phyloP scores from a whole-genome alignment of 345 rosid species.

The Citrus glauca region DNA sequence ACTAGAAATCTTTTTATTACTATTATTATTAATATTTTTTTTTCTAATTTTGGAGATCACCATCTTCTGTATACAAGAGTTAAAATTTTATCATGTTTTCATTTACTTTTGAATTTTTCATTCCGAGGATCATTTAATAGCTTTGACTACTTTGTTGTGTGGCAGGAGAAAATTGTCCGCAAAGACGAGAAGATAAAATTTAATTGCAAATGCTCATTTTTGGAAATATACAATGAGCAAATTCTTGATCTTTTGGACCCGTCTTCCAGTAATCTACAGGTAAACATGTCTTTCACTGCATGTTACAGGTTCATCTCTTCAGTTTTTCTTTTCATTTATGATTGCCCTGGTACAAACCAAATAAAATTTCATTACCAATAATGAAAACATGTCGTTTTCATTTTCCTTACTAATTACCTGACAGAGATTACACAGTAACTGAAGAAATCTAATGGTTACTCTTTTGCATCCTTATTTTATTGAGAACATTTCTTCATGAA shows the following conservation, averaged over 20 bases:
- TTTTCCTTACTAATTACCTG: not conserved
- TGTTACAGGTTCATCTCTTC: not conserved
- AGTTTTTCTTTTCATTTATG: not conserved
- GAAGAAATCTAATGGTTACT: not conserved
- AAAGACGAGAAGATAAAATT: constrained; percentile 77
- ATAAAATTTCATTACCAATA: not conserved
- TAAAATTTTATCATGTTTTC: not conserved
- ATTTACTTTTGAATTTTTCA: not conserved
- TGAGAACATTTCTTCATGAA: not conserved
- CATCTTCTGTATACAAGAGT: not conserved
- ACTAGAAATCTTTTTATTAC: not conserved
- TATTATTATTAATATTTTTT: not conserved
- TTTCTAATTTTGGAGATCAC: not conserved
- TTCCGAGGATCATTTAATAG: constrained; percentile 2
- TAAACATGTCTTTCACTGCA: constrained; percentile 14
- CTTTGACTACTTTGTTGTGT: constrained; percentile 11
- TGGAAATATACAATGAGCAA: constrained; percentile 97
- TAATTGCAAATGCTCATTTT: constrained; percentile 88
- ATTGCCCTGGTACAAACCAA: not conserved
- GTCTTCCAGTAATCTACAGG: constrained; percentile 83
- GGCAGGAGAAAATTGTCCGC: constrained; percentile 83
- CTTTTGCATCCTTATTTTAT: not conserved
- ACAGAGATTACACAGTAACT: not conserved
- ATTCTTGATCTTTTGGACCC: constrained; percentile 96
- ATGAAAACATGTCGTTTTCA: not conserved